Evolutionary conservation across 345 rosid genomes (phyloP).

Genomic region (Aethionema arabicum): DNA sequence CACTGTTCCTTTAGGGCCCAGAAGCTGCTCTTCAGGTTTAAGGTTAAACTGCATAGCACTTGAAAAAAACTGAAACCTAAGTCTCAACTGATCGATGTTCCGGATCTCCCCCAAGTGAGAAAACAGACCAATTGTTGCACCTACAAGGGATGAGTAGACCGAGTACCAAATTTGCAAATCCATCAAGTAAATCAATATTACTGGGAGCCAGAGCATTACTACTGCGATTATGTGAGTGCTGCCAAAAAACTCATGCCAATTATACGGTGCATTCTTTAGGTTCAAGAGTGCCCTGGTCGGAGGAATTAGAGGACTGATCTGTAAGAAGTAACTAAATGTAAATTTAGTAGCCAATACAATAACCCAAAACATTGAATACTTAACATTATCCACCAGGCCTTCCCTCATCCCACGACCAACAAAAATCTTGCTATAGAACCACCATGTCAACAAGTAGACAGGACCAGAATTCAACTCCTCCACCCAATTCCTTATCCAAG

Average conservation of each 20-base stretch:
- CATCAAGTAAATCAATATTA: constrained; percentile 69
- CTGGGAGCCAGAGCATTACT: constrained; percentile 72
- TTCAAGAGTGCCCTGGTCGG: constrained; percentile 65
- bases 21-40: constrained; percentile 63
- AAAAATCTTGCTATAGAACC: constrained; percentile 77
- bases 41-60: constrained; percentile 92
- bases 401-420: constrained; percentile 94
- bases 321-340: constrained; percentile 75
- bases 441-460: constrained; percentile 72
- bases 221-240: constrained; percentile 58
- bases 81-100: constrained; percentile 77
- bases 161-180: constrained; percentile 94
- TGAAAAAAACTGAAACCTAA: constrained; percentile 90
- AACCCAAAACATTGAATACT: constrained; percentile 78
- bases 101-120: constrained; percentile 93
- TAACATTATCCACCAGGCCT: constrained; percentile 72
- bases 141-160: constrained; percentile 65
- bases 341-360: constrained; percentile 59
- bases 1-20: constrained; percentile 52
- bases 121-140: constrained; percentile 65
- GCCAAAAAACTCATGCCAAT: constrained; percentile 80
- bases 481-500: constrained; percentile 75
- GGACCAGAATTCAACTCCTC: constrained; percentile 67
- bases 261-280: constrained; percentile 27
- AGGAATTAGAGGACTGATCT: constrained; percentile 68